These are phyloP conservation scores for Wickerhamiella siamensis DNA, from an alignment of 805 yeast genomes.

Conservation along the genomic window DNA sequence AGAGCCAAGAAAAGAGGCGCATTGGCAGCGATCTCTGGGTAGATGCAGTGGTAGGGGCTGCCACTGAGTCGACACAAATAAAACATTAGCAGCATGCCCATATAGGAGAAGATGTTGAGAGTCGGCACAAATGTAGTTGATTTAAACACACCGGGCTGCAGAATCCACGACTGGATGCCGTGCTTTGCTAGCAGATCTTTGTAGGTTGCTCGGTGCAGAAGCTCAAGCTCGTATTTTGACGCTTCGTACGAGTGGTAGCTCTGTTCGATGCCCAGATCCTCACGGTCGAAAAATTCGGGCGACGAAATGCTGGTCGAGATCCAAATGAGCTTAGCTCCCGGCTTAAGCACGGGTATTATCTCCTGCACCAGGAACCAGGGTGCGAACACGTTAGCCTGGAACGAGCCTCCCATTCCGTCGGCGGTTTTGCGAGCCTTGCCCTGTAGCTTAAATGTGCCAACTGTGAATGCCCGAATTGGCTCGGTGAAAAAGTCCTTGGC, in stretches of 20 bases:
- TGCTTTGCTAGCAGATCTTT: conserved; percentile 31
- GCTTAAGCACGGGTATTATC: conserved; percentile 38
- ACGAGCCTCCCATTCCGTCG: conserved; percentile 76
- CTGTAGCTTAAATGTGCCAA: conserved; percentile 77
- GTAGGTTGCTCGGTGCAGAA: conserved; percentile 63
- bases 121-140: conserved; percentile 66
- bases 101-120: conserved; percentile 63
- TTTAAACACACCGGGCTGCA: conserved; percentile 90
- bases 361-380: conserved; percentile 75
- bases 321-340: conserved; percentile 66
- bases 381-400: conserved; percentile 94
- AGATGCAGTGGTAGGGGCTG: conserved; percentile 76
- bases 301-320: conserved; percentile 71
- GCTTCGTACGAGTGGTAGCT: conserved; percentile 73
- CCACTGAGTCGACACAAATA: conserved; percentile 73
- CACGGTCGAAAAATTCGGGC: conserved; percentile 54
- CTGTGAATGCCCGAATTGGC: conserved; percentile 76
- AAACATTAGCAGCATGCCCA: conserved; percentile 75
- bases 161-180: conserved; percentile 58
- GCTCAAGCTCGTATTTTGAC: conserved; percentile 74
- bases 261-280: conserved; percentile 59
- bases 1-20: conserved; percentile 62
- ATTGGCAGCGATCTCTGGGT: conserved; percentile 81
- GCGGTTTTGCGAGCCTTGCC: conserved; percentile 54
- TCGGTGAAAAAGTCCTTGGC: conserved; percentile 44